Evolutionary conservation across 2,329 filamentous ascomycete genomes (phyloP).

Genomic region (Chrysoporthe austroafricana): DNA sequence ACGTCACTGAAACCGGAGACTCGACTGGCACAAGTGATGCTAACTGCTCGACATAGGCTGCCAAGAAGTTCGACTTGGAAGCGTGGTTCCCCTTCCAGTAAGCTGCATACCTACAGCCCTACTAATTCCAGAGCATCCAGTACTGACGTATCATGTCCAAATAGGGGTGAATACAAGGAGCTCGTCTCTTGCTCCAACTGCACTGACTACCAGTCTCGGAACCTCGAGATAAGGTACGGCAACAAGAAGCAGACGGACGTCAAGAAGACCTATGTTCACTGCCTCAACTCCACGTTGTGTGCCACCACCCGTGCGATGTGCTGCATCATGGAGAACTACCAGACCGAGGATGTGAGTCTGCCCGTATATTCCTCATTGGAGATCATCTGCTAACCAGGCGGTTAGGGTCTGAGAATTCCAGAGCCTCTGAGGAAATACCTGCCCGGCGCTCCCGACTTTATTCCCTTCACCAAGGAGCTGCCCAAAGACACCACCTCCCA

Average conservation of each 20-base stretch:
- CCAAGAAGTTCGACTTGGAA: slow-evolving; percentile 95
- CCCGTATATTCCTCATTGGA: background rate
- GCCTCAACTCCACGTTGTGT: slow-evolving; percentile 66
- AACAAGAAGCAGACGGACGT: slow-evolving; percentile 82
- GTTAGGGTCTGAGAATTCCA: slow-evolving; percentile 75
- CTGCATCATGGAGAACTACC: slow-evolving; percentile 96
- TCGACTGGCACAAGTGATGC: slow-evolving; percentile 42
- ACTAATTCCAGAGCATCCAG: too few relatives aligned
- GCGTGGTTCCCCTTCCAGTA: slow-evolving; percentile 91
- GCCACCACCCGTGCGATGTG: slow-evolving; percentile 92
- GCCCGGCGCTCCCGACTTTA: slow-evolving; percentile 84
- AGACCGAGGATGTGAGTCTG: slow-evolving; percentile 76
- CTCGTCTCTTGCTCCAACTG: slow-evolving; percentile 98
- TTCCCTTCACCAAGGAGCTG: slow-evolving; percentile 85
- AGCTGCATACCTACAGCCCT: background rate
- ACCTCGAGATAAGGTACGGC: slow-evolving; percentile 90
- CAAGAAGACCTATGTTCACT: slow-evolving; percentile 93
- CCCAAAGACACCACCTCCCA: slow-evolving; percentile 62
- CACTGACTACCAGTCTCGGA: slow-evolving; percentile 94
- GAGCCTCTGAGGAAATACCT: slow-evolving; percentile 87
- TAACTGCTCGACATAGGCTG: slow-evolving; percentile 36
- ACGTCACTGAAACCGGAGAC: background rate
- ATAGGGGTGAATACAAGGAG: slow-evolving; percentile 88
- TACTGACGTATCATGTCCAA: background rate
- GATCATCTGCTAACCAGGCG: slow-evolving; percentile 19